Conservation (phyloP, 2,329 filamentous ascomycete species). For the Cladosporium sp. region DNA sequence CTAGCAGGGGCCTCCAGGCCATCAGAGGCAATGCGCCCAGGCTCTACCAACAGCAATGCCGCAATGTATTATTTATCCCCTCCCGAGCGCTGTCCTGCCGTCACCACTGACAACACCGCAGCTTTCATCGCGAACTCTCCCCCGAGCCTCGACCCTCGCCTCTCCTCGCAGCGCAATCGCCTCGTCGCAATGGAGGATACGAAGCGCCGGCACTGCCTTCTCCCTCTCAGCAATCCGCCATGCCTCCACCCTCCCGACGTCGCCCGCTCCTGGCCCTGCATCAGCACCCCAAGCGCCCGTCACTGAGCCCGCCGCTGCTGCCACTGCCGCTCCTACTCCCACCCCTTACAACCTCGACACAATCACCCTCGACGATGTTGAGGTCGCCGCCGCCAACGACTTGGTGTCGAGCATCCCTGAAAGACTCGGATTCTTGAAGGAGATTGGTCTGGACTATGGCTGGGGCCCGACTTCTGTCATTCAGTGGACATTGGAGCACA, state of each 20-base stretch:
- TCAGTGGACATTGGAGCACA: constrained; percentile 75
- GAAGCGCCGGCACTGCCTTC: constrained; percentile 6
- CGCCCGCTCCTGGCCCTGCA: constrained; percentile 25
- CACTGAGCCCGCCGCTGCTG: constrained; percentile 25
- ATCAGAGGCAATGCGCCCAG: constrained; percentile 30
- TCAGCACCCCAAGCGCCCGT: constrained; percentile 32
- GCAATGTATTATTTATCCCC: constrained; percentile 31
- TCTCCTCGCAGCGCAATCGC: constrained; percentile 5
- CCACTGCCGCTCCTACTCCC: constrained; percentile 17
- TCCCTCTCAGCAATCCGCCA: constrained; percentile 27
- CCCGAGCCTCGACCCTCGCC: constrained; percentile 14
- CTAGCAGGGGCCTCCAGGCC: constrained; percentile 49
- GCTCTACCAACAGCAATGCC: constrained; percentile 28
- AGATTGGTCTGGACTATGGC: constrained; percentile 83
- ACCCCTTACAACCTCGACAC: constrained; percentile 32
- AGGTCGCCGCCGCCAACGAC: constrained; percentile 37
- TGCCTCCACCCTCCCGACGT: constrained; percentile 35
- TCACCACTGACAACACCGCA: constrained; percentile 1
- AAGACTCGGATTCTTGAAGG: constrained; percentile 76
- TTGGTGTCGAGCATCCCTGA: constrained; percentile 63
- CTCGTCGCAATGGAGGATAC: constrained; percentile 7
- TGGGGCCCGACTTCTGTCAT: constrained; percentile 73
- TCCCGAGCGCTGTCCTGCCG: not conserved
- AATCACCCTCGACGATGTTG: constrained; percentile 40
- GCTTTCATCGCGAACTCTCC: constrained; percentile 19